Conservation (phyloP, 768 basidiomycete genomes). For the Leucogyrophana mollusca region DNA sequence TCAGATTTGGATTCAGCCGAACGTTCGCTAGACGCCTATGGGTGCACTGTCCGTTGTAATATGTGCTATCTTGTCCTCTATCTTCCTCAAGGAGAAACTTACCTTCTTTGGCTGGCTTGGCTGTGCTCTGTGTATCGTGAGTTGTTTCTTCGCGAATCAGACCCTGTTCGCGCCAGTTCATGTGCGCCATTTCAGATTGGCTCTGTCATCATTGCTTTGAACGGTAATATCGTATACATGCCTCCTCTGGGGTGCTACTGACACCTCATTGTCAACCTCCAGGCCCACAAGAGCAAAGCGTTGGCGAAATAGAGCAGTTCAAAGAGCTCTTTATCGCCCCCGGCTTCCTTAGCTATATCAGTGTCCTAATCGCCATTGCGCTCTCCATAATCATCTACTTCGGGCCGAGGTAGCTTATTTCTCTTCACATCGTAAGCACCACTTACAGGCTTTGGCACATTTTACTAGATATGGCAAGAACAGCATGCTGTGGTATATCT, state of each 20-base stretch:
- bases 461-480: conserved; percentile 72
- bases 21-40: conserved; percentile 70
- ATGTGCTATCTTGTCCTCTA: conserved; percentile 87
- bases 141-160: conserved; percentile 25
- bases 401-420: conserved; percentile 63
- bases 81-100: conserved; percentile 91
- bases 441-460: conserved; percentile 4
- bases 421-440: conserved; percentile 2
- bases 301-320: conserved; percentile 71
- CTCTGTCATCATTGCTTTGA: conserved; percentile 87
- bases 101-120: conserved; percentile 98
- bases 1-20: conserved; percentile 1
- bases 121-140: conserved; percentile 84
- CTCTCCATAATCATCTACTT: conserved; percentile 80
- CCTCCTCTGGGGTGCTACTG: neutral
- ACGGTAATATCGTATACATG: conserved; percentile 42
- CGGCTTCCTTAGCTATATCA: conserved; percentile 73
- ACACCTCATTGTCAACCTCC: neutral
- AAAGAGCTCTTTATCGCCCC: conserved; percentile 78
- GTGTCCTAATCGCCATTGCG: conserved; percentile 62
- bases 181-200: conserved; percentile 52
- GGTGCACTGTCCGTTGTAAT: conserved; percentile 96
- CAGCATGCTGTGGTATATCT: conserved; percentile 95
- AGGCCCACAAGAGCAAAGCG: conserved; percentile 70
- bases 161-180: neutral